Evolutionary conservation across 768 basidiomycete genomes (phyloP), one percentile per base, ranked within the genome.

Genomic region (Tylopilus vinaceipallidus): DNA sequence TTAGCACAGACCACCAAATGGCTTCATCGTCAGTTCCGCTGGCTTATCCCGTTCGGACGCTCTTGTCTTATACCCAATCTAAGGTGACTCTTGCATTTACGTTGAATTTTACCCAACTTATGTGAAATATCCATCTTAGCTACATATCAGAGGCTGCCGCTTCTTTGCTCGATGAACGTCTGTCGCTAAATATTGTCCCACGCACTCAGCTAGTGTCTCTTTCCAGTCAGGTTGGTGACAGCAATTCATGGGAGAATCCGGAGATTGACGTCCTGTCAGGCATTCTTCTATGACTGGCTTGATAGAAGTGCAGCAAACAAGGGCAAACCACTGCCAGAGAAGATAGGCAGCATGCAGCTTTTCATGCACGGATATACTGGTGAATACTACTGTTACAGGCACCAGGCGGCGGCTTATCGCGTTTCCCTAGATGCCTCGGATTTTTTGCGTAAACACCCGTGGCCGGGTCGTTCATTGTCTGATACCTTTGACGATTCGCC

Each of bases 241-340:
- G 52, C 16, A 6, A 38, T 30, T 24, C n/a, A 17, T 20, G 16
- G 24, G 22, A 36, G 23, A 38, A 42, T 34, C 48, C 36, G 19
- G 27, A 32, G 45, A 53, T 52, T 35, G 16, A 48, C 27, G 27
- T 37, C 29, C 12, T 13, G 13, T 26, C 19, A 91, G 82, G 88
- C 91, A 6, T 95, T 95, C 69, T 95, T 89, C 68, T 95, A 95
- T 58, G 89, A 92, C 60, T 95, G 91, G 91, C 71, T 92, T 24
- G 92, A 95, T 59, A 75, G 91, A 50, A 88, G 72, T 61, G 88
- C 81, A 4, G 78, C 78, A 10, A 93, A 91, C 71, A 91, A 93
- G 59, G 89, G 88, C 6, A 91, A 91, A 61, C 76, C 79, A 2
- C 66, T 94, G 17, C 90, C 90, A 20, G 89, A 88, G 51, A 95